Evolutionary conservation across 2,329 filamentous ascomycete species (phyloP).

Genomic region (Lachnellula suecica): DNA sequence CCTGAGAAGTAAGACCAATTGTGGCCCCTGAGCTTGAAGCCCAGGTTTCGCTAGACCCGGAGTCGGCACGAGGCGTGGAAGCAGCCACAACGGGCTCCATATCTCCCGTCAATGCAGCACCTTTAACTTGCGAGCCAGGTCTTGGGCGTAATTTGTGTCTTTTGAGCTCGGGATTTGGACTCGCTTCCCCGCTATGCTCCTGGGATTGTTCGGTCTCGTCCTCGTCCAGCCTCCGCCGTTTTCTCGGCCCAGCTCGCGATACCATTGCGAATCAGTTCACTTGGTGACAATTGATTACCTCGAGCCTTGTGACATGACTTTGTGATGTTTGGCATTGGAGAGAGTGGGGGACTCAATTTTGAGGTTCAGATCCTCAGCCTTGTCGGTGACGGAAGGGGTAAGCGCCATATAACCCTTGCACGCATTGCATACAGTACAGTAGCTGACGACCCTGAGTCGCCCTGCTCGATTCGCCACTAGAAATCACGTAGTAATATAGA

Average conservation of each 20-base stretch:
- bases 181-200: neutral
- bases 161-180: neutral
- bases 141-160: neutral
- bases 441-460: no score
- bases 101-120: neutral
- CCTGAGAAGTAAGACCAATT: neutral
- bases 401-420: no score
- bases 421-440: no score
- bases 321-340: neutral
- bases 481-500: no score
- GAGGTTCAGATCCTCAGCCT: neutral
- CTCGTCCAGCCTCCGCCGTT: neutral
- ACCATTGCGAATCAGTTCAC: neutral
- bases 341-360: neutral
- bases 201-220: neutral
- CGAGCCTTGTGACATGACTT: neutral
- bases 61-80: neutral
- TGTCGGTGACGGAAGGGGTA: neutral
- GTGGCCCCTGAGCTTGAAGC: neutral
- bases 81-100: neutral
- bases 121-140: neutral
- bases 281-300: no score
- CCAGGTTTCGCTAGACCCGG: neutral
- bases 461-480: no score
- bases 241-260: neutral